These are phyloP conservation scores for Gossypium trilobum DNA, from an alignment of 441 rosid species.

Conservation along the genomic window DNA sequence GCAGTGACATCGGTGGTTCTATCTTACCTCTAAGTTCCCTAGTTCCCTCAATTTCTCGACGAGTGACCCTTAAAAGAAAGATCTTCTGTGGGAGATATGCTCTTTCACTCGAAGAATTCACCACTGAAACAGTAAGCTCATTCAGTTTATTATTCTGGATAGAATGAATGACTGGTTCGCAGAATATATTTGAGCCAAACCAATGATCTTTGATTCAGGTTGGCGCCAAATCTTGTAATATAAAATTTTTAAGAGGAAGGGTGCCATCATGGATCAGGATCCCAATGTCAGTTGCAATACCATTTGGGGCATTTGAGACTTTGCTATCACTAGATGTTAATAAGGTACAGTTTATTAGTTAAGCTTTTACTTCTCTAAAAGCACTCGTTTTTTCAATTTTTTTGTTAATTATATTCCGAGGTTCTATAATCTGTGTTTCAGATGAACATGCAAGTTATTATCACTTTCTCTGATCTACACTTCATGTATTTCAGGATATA, in stretches of 20 bases:
- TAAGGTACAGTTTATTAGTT: slow-evolving; percentile 27
- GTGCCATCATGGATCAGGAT: slow-evolving; percentile 74
- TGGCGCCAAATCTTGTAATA: slow-evolving; percentile 71
- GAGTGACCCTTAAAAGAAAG: slow-evolving; percentile 38
- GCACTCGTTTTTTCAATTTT: background rate
- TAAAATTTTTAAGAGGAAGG: slow-evolving; percentile 48
- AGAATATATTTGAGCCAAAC: background rate
- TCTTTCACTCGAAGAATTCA: slow-evolving; percentile 56
- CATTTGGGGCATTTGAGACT: slow-evolving; percentile 66
- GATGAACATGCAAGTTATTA: background rate
- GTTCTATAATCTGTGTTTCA: background rate
- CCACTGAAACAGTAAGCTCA: slow-evolving; percentile 43
- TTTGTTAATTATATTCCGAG: background rate
- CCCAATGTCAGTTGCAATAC: slow-evolving; percentile 63
- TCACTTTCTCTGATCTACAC: background rate
- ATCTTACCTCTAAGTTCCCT: slow-evolving; percentile 32
- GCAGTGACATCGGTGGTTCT: slow-evolving; percentile 41
- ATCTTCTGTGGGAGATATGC: slow-evolving; percentile 59
- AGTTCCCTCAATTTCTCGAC: slow-evolving; percentile 29
- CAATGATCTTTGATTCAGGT: slow-evolving; percentile 30
- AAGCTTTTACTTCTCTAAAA: background rate
- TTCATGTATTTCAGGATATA: slow-evolving; percentile 32
- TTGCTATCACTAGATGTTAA: slow-evolving; percentile 46
- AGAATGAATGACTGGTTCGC: background rate
- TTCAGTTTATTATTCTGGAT: background rate